Conservation (phyloP, 2,329 filamentous ascomycete species). For the Fusarium chaquense region DNA sequence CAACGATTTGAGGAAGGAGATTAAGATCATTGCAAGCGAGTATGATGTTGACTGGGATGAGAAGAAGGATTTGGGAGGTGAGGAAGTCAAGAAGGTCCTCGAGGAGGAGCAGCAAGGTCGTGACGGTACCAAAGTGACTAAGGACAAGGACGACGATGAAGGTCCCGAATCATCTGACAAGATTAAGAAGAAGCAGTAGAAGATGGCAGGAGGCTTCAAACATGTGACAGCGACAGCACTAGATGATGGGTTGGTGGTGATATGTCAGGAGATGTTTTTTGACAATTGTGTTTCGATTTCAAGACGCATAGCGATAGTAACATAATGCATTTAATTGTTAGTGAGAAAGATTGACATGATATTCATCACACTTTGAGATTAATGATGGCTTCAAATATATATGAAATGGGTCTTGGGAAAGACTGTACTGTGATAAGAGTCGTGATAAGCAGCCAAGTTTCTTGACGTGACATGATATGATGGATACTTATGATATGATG, state of each 20-base stretch:
- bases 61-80: conserved; percentile 76
- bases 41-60: conserved; percentile 95
- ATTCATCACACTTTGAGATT: neutral
- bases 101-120: conserved; percentile 63
- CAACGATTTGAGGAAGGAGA: conserved; percentile 80
- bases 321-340: conserved; percentile 10
- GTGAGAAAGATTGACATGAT: neutral
- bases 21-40: conserved; percentile 83
- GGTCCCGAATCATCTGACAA: conserved; percentile 38
- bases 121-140: conserved; percentile 53
- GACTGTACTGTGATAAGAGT: neutral
- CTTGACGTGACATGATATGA: neutral
- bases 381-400: neutral
- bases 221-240: neutral
- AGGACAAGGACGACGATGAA: conserved; percentile 54
- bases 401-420: neutral
- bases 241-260: conserved; percentile 15
- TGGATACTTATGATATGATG: conserved; percentile 17
- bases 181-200: conserved; percentile 43
- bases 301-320: conserved; percentile 30
- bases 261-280: neutral
- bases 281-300: conserved; percentile 8
- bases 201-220: conserved; percentile 10
- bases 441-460: neutral
- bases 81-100: conserved; percentile 70